A percentile compares a stretch with the other conserved stretches of the same genome.
phyloP scores from a whole-genome alignment of 768 basidiomycete species.

The Tremella yokohamensis region DNA sequence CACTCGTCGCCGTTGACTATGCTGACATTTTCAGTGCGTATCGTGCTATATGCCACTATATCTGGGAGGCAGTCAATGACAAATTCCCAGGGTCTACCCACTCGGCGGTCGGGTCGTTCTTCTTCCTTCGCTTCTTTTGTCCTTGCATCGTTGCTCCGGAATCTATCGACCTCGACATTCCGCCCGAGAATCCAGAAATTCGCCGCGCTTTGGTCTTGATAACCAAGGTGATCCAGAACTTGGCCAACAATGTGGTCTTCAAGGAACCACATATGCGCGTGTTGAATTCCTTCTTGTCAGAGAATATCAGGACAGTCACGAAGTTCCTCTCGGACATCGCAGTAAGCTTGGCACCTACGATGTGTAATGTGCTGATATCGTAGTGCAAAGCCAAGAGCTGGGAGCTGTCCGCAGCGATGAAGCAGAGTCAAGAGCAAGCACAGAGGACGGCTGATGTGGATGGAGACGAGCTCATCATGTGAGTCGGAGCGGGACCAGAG shows the following conservation, averaged over 20 bases:
- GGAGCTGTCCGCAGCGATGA: constrained; percentile 27
- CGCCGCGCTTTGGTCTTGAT: constrained; percentile 79
- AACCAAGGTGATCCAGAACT: constrained; percentile 85
- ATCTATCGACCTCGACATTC: constrained; percentile 71
- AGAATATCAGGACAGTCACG: constrained; percentile 43
- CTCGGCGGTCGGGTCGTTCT: constrained; percentile 61
- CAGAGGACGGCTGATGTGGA: constrained; percentile 31
- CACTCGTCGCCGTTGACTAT: neutral
- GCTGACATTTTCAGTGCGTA: constrained; percentile 16
- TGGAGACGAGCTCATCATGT: constrained; percentile 36
- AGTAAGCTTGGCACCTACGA: constrained; percentile 20
- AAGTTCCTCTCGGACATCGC: constrained; percentile 44
- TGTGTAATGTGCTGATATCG: neutral
- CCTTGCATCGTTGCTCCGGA: constrained; percentile 86
- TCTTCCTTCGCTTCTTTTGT: constrained; percentile 90
- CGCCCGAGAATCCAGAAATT: constrained; percentile 62
- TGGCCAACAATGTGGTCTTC: constrained; percentile 91
- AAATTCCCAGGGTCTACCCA: constrained; percentile 48
- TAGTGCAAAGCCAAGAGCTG: constrained; percentile 28
- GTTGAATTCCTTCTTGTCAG: constrained; percentile 64
- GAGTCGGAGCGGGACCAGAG: constrained; percentile 5
- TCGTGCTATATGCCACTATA: constrained; percentile 57
- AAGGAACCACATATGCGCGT: constrained; percentile 82
- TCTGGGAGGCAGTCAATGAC: constrained; percentile 52
- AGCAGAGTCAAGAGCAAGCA: constrained; percentile 26